phyloP scores from a whole-genome alignment of 2,329 filamentous ascomycete species.

The Cytospora schulzeri region DNA sequence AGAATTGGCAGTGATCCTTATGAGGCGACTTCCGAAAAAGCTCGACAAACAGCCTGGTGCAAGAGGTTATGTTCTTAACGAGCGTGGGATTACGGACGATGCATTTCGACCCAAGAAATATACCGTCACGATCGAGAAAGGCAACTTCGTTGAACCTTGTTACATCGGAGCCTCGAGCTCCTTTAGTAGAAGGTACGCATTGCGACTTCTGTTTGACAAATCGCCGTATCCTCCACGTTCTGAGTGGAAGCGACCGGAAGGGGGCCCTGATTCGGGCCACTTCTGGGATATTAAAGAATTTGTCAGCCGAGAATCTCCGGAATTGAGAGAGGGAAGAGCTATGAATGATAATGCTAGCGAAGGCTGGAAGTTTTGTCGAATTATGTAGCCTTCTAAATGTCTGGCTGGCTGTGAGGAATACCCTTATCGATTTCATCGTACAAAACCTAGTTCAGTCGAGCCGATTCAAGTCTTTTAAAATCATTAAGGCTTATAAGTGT shows the following conservation, averaged over 20 bases:
- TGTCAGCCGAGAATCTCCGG: slow-evolving; percentile 29
- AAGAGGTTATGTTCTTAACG: slow-evolving; percentile 27
- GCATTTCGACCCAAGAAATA: slow-evolving; percentile 32
- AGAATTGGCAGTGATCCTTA: slow-evolving; percentile 25
- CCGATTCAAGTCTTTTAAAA: too few relatives aligned
- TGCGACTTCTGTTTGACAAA: slow-evolving; percentile 34
- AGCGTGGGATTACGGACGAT: slow-evolving; percentile 29
- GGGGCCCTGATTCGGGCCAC: slow-evolving; percentile 28
- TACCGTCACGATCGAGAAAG: slow-evolving; percentile 33
- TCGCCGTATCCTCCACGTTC: slow-evolving; percentile 35
- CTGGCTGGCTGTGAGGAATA: slow-evolving; percentile 1
- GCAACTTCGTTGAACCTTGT: slow-evolving; percentile 33
- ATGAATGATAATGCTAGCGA: slow-evolving; percentile 28
- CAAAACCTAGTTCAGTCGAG: too few relatives aligned
- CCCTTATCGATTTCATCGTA: too few relatives aligned
- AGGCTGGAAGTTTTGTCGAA: slow-evolving; percentile 13
- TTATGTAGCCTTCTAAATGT: slow-evolving; percentile 15
- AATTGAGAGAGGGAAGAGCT: slow-evolving; percentile 28
- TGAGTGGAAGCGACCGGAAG: slow-evolving; percentile 32
- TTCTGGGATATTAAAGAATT: slow-evolving; percentile 34
- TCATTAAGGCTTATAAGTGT: too few relatives aligned
- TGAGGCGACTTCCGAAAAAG: slow-evolving; percentile 26
- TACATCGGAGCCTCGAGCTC: slow-evolving; percentile 17
- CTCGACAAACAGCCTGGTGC: slow-evolving; percentile 19
- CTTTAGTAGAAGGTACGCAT: slow-evolving; percentile 27